Conservation (phyloP, 2,329 filamentous ascomycete genomes). For the Phyllosticta citribraziliensis region DNA sequence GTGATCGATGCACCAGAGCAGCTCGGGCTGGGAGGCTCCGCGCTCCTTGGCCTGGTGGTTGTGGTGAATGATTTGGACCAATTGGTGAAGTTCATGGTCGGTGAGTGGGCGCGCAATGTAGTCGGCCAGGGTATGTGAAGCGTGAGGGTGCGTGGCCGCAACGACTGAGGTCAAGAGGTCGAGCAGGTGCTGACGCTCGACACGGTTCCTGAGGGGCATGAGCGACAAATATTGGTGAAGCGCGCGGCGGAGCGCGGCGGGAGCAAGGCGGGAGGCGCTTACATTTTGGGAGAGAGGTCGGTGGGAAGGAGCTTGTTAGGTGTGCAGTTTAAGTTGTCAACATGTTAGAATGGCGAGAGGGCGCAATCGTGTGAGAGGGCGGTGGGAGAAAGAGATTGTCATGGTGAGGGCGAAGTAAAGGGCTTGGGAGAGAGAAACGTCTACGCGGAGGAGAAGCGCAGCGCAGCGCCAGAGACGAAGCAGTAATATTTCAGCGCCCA, state of each 20-base stretch:
- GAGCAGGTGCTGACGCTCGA: constrained; percentile 5
- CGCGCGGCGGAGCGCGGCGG: not conserved
- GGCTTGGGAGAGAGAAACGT: too few relatives aligned
- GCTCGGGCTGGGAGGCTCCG: not conserved
- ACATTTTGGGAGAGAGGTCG: constrained; percentile 2
- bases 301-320: not conserved
- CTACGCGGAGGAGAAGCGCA: not conserved
- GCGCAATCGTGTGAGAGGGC: not conserved
- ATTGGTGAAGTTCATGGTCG: not conserved
- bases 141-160: not conserved
- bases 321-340: not conserved
- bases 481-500: not conserved
- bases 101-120: constrained; percentile 7
- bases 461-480: not conserved
- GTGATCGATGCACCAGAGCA: constrained; percentile 1
- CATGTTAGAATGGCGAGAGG: not conserved
- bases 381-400: not conserved
- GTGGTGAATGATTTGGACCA: not conserved
- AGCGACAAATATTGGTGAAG: not conserved
- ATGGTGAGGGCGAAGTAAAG: not conserved
- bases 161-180: constrained; percentile 3
- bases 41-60: not conserved
- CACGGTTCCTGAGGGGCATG: not conserved
- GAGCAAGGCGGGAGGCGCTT: not conserved
- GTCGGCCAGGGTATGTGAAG: constrained; percentile 1